These are phyloP conservation scores for Suhomyces terraborum DNA, from an alignment of 1,139 yeast species.

Conservation along the genomic window DNA sequence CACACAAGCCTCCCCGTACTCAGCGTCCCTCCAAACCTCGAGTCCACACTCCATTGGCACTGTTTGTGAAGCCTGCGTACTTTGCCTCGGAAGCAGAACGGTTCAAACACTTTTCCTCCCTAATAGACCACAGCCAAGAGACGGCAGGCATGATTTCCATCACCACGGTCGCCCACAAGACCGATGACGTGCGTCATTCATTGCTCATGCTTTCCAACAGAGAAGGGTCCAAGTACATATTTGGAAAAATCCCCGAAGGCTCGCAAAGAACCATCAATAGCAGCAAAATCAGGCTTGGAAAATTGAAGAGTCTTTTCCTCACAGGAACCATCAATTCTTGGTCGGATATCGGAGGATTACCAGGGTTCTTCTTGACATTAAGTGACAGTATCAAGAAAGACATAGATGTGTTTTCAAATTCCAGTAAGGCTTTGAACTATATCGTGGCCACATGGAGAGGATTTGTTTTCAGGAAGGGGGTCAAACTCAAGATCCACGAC, in stretches of 20 bases:
- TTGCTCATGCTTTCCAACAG: slow-evolving; percentile 51
- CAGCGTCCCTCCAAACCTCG: too few relatives aligned
- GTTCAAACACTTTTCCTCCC: slow-evolving; percentile 16
- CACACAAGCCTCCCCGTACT: too few relatives aligned
- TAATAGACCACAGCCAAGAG: slow-evolving; percentile 20
- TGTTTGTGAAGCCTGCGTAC: slow-evolving; percentile 14
- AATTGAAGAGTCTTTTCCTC: slow-evolving; percentile 64
- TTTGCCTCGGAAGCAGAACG: slow-evolving; percentile 17
- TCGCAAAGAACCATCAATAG: slow-evolving; percentile 71
- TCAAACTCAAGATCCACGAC: slow-evolving; percentile 51
- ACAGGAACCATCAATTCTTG: slow-evolving; percentile 71
- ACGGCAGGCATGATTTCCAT: slow-evolving; percentile 37
- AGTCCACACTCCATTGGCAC: too few relatives aligned
- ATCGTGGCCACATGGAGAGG: slow-evolving; percentile 80
- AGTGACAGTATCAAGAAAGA: slow-evolving; percentile 73
- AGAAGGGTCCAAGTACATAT: slow-evolving; percentile 62
- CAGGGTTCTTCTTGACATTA: slow-evolving; percentile 84
- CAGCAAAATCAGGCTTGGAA: slow-evolving; percentile 53
- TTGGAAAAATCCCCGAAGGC: slow-evolving; percentile 88
- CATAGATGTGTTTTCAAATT: slow-evolving; percentile 40
- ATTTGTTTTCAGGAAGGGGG: slow-evolving; percentile 83
- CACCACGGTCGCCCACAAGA: slow-evolving; percentile 55
- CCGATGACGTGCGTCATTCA: slow-evolving; percentile 63
- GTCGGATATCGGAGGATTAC: slow-evolving; percentile 82
- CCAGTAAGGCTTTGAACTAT: slow-evolving; percentile 48